Base-by-base conservation (phyloP, 192 early-diverging fungal species). In the Gryganskiella cystojenkinii region DNA sequence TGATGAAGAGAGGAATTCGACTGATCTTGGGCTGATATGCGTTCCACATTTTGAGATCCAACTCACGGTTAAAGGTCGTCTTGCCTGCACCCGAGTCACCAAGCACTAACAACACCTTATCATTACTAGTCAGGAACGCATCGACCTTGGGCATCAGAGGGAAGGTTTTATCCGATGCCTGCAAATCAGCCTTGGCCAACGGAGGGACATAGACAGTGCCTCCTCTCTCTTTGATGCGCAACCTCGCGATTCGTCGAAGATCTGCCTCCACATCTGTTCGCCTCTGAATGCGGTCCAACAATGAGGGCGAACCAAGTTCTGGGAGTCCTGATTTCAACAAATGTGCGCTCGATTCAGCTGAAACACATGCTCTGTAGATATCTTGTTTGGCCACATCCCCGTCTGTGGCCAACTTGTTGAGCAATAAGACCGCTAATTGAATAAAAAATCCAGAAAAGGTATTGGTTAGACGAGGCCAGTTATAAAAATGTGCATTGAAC, bases 1-100 rank as follows among this genome's bases (percentile, higher is more conserved):
- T 46, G 30, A 61, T 61, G 27, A 33, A 49, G 45, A 61, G 60
- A 10, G 60, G 60, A 22, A 61, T 61, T 4, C 28, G 25, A 17
- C 17, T 10, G 2, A 30, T 4, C n/a, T 46, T 33, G 6, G 7
- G 17, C 7, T 14, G 31, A 20, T 61, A 49, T 1, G n/a, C 3
- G 45, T 30, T 17, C 60, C 60, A 61, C n/a, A 61, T 7, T 11
- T 49, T 14, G 28, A 3, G 5, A 15, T 61, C 60, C 13, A 61
- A 30, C 7, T 27, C 2, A 1, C 30, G 22, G 14, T 33, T 46
- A 22, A 61, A 61, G 22, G 60, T 61, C 43, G 60, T 49, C 19
- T 61, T 61, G 1, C 60, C 60, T 19, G 60, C 60, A 33, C 60
- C 60, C 4, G 60, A 61, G 28, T 49, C 45, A 31, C 60, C 60